These are phyloP conservation scores for Lentinula edodes DNA, from an alignment of 768 basidiomycete genomes.

Conservation along the genomic window DNA sequence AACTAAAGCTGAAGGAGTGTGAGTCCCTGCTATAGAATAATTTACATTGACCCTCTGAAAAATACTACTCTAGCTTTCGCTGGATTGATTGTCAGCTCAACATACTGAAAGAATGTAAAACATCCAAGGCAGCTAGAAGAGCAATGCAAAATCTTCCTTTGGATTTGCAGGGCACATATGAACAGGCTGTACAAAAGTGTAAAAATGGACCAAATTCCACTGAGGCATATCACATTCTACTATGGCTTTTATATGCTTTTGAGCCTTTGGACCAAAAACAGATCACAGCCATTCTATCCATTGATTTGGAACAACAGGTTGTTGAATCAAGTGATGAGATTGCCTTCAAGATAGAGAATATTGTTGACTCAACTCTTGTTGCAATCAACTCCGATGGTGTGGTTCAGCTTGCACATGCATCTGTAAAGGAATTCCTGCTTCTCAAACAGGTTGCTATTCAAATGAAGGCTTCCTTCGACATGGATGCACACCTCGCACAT, in stretches of 20 bases:
- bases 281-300: neutral
- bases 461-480: neutral
- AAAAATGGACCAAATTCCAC: neutral
- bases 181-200: neutral
- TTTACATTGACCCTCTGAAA: neutral
- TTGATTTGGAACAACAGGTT: neutral
- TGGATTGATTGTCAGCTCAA: neutral
- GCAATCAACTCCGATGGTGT: neutral
- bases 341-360: neutral
- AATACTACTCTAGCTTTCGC: neutral
- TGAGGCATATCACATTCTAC: neutral
- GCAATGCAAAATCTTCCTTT: neutral
- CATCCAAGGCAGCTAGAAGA: neutral
- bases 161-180: neutral
- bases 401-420: neutral
- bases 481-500: neutral
- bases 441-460: neutral
- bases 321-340: neutral
- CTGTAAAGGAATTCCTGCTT: neutral
- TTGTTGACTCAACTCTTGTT: neutral
- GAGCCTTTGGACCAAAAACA: neutral
- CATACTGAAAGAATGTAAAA: neutral
- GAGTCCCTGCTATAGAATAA: neutral
- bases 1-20: neutral
- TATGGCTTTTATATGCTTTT: neutral